These are phyloP conservation scores for Mrakia hoshinonis DNA, from an alignment of 768 basidiomycete genomes.

Conservation along the genomic window DNA sequence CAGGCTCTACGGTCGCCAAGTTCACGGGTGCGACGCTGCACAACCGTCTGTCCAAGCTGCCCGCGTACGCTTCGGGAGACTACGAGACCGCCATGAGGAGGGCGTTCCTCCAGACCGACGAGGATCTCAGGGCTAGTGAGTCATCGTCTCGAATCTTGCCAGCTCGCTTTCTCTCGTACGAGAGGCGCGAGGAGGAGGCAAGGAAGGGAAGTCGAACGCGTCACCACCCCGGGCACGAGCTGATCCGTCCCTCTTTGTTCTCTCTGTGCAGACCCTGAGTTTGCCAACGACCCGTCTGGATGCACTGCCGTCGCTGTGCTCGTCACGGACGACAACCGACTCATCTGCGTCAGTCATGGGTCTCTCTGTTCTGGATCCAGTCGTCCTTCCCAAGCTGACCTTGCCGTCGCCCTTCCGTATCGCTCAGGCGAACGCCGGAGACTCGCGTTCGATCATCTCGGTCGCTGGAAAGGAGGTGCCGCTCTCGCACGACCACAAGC, in stretches of 20 bases:
- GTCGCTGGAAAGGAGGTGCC: conserved; percentile 77
- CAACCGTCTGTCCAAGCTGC: conserved; percentile 62
- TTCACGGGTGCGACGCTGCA: conserved; percentile 81
- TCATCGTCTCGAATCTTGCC: neutral
- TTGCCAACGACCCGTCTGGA: conserved; percentile 84
- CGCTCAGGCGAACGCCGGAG: conserved; percentile 86
- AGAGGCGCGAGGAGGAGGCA: neutral
- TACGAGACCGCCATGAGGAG: conserved; percentile 72
- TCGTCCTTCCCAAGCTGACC: conserved; percentile 14
- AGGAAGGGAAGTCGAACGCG: neutral
- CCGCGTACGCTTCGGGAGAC: conserved; percentile 58
- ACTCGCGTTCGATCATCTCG: conserved; percentile 82
- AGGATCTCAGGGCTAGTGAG: conserved; percentile 76
- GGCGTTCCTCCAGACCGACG: conserved; percentile 88
- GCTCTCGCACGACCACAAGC: conserved; percentile 92
- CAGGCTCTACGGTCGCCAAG: conserved; percentile 74
- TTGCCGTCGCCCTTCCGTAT: neutral
- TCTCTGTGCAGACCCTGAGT: conserved; percentile 59
- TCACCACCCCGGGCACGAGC: neutral
- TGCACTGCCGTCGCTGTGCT: conserved; percentile 90
- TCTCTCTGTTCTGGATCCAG: conserved; percentile 40
- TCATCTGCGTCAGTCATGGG: conserved; percentile 47
- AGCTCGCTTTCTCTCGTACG: neutral
- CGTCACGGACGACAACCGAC: conserved; percentile 64
- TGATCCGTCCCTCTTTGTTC: neutral